Conservation (phyloP, 441 rosid species). For the California macrophylla region DNA sequence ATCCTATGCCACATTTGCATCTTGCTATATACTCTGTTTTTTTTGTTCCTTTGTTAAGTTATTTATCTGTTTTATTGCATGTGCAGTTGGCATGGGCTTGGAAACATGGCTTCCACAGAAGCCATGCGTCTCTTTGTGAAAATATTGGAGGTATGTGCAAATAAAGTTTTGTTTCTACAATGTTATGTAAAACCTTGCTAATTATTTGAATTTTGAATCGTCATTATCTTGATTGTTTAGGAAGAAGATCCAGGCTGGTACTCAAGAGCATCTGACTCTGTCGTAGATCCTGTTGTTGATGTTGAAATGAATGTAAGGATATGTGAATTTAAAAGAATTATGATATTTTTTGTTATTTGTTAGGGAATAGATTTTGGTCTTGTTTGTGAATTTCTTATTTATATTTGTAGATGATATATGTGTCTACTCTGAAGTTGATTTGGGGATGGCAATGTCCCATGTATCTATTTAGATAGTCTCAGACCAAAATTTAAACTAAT, state of each 20-base stretch:
- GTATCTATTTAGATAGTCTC: neutral
- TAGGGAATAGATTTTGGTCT: neutral
- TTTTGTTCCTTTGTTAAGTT: conserved; percentile 11
- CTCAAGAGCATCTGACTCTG: conserved; percentile 68
- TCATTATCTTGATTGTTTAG: conserved; percentile 27
- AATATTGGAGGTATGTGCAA: conserved; percentile 68
- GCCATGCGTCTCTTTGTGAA: conserved; percentile 99
- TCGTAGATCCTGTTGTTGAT: conserved; percentile 56
- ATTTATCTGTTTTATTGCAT: neutral
- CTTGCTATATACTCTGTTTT: neutral
- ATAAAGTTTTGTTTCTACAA: conserved; percentile 6
- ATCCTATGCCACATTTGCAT: neutral
- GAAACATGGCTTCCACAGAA: conserved; percentile 78
- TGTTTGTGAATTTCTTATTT: neutral
- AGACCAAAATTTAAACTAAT: neutral
- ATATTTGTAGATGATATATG: neutral
- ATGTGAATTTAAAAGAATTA: neutral
- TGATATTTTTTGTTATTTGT: conserved; percentile 2
- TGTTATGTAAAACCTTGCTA: conserved; percentile 8
- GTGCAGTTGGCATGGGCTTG: conserved; percentile 92
- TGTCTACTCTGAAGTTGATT: neutral
- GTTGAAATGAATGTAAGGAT: conserved; percentile 65
- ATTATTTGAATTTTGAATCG: conserved; percentile 5
- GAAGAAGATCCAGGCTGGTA: conserved; percentile 99
- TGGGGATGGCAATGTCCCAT: neutral